Conservation (phyloP, 2,329 filamentous ascomycete species). For the Aspergillus puulaauensis region DNA sequence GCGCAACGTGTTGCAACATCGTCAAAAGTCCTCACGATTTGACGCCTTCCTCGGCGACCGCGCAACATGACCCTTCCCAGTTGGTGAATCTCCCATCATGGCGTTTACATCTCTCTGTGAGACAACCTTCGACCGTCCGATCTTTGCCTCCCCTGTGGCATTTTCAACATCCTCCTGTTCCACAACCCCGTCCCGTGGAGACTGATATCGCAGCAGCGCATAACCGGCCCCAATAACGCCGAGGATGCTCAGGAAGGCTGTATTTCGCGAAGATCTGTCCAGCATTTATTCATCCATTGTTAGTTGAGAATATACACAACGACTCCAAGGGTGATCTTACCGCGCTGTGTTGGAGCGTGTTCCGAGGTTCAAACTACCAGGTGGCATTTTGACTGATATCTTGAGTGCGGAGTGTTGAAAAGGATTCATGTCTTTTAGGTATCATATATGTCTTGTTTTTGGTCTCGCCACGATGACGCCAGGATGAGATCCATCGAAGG, state of each 20-base stretch:
- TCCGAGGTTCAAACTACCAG: neutral
- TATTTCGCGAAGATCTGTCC: neutral
- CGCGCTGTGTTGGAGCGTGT: neutral
- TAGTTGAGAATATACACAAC: neutral
- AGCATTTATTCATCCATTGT: neutral
- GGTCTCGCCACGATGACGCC: neutral
- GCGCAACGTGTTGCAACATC: neutral
- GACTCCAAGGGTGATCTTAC: neutral
- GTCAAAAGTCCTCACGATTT: neutral
- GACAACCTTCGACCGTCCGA: neutral
- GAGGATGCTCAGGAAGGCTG: neutral
- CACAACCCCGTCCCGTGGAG: neutral
- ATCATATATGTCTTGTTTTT: neutral
- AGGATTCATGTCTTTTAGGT: neutral
- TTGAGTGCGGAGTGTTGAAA: neutral
- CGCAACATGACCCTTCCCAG: neutral
- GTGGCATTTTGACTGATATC: neutral
- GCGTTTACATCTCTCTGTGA: neutral
- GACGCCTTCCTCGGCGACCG: neutral
- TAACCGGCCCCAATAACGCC: neutral
- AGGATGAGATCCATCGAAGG: neutral
- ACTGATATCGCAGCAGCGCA: neutral
- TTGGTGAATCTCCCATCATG: neutral
- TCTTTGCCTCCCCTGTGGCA: neutral
- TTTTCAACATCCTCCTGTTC: neutral